Conservation (phyloP, 441 rosid species). For the Theobroma grandiflorum region DNA sequence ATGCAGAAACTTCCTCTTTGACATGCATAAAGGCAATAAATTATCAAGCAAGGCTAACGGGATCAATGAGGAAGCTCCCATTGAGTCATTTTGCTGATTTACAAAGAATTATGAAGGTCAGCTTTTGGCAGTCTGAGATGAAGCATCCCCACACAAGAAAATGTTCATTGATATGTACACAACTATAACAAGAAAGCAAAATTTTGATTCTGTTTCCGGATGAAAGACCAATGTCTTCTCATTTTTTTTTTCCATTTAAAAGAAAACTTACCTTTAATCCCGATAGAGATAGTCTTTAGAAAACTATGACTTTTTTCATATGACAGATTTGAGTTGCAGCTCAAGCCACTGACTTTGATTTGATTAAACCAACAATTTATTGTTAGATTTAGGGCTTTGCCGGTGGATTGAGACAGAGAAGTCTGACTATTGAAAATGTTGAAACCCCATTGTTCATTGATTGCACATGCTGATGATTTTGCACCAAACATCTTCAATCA, state of each 20-base stretch:
- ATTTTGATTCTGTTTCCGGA: background rate
- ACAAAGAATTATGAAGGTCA: background rate
- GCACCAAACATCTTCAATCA: background rate
- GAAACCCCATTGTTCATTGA: background rate
- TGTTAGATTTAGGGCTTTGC: background rate
- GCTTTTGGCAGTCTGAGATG: background rate
- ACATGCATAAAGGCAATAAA: background rate
- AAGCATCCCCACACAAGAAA: background rate
- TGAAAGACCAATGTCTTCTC: background rate
- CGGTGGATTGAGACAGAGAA: background rate
- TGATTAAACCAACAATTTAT: background rate
- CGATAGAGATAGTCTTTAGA: background rate
- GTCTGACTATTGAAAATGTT: background rate
- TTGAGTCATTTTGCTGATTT: background rate
- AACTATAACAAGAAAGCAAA: background rate
- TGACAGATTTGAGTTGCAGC: background rate
- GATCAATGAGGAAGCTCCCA: background rate
- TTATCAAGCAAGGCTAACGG: background rate
- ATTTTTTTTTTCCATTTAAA: background rate
- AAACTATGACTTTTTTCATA: background rate
- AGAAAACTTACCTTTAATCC: background rate
- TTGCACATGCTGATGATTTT: background rate
- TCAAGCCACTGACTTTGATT: background rate
- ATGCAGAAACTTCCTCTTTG: constrained; percentile 1
- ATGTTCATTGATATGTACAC: background rate